Conservation (phyloP, 306 rosid species). For the Prunus kanzakura region DNA sequence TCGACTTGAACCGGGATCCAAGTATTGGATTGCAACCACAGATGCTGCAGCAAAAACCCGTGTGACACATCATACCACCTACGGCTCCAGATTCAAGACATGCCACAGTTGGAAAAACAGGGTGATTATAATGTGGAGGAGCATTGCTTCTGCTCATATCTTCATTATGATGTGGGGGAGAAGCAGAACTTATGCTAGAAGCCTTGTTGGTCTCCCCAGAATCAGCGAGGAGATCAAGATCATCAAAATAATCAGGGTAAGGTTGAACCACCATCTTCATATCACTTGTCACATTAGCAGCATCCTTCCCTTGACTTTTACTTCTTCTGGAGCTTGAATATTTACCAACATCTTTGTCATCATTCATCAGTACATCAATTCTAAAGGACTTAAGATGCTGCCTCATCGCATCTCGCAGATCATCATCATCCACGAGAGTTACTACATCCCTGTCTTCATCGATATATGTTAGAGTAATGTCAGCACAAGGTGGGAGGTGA, state of each 20-base stretch:
- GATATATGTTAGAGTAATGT: slow-evolving; percentile 53
- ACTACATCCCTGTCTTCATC: slow-evolving; percentile 90
- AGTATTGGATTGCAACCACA: slow-evolving; percentile 80
- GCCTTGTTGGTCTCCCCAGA: slow-evolving; percentile 27
- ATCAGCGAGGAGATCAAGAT: not conserved
- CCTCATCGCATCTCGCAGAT: slow-evolving; percentile 64
- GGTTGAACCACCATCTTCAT: not conserved
- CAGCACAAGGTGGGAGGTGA: slow-evolving; percentile 46
- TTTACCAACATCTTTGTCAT: slow-evolving; percentile 24
- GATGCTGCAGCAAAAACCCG: slow-evolving; percentile 65
- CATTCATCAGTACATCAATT: slow-evolving; percentile 57
- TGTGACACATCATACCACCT: slow-evolving; percentile 55
- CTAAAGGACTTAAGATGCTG: slow-evolving; percentile 68
- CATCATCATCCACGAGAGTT: slow-evolving; percentile 71
- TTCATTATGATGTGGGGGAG: slow-evolving; percentile 4
- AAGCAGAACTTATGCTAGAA: slow-evolving; percentile 19
- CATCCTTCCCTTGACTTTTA: slow-evolving; percentile 8
- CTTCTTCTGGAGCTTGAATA: slow-evolving; percentile 23
- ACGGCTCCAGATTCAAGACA: slow-evolving; percentile 30
- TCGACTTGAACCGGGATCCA: slow-evolving; percentile 82
- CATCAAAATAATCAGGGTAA: not conserved
- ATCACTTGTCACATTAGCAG: not conserved
- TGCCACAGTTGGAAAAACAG: not conserved
- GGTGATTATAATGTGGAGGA: slow-evolving; percentile 5
- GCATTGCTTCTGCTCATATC: slow-evolving; percentile 5